Percentiles rank a stretch among this genome's conserved stretches.
Conservation (phyloP, 805 yeast genomes). For the Sugiyamaella lignohabitans region DNA sequence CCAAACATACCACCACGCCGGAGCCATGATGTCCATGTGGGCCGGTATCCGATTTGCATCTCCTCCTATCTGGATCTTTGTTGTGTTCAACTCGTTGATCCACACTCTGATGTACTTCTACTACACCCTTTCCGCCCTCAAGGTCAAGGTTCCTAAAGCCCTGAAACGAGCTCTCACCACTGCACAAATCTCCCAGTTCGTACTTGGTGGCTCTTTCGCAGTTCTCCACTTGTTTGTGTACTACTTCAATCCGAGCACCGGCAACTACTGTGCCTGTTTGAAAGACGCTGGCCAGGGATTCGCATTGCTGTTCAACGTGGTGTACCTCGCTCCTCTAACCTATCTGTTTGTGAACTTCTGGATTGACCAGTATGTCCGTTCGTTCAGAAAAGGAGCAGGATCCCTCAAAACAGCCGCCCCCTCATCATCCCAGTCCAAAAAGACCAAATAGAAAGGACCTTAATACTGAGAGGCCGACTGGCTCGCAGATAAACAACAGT, state of each 20-base stretch:
- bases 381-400: background rate
- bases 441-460: background rate
- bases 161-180: constrained; percentile 57
- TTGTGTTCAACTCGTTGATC: constrained; percentile 71
- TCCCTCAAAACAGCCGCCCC: too few relatives aligned
- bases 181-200: constrained; percentile 62
- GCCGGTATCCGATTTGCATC: constrained; percentile 62
- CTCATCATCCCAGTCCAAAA: background rate
- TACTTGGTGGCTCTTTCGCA: constrained; percentile 65
- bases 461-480: background rate
- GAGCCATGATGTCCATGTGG: constrained; percentile 81
- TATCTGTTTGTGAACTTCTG: constrained; percentile 59
- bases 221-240: constrained; percentile 54
- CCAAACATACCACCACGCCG: constrained; percentile 73
- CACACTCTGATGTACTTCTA: constrained; percentile 71
- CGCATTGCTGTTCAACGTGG: constrained; percentile 55
- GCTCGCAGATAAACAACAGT: too few relatives aligned
- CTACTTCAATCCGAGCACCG: constrained; percentile 46
- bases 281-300: constrained; percentile 53
- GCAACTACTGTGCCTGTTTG: constrained; percentile 44
- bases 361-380: constrained; percentile 36
- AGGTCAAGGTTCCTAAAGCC: constrained; percentile 49
- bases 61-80: constrained; percentile 77
- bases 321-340: constrained; percentile 62
- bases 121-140: constrained; percentile 54